Conservation (phyloP, 2,329 filamentous ascomycete genomes). For the Biscogniauxia mediterranea region DNA sequence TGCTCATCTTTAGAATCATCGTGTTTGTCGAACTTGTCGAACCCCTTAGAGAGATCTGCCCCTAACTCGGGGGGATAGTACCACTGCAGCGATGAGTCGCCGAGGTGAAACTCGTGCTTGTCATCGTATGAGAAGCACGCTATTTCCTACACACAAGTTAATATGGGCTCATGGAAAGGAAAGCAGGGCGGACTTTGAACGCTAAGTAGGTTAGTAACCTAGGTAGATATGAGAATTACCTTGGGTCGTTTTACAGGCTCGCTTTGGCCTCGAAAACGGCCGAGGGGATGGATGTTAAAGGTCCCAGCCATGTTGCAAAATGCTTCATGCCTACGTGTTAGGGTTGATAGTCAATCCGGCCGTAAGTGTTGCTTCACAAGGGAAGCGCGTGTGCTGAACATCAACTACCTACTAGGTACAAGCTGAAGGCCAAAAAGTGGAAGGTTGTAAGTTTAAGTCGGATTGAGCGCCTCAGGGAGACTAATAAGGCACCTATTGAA, state of each 20-base stretch:
- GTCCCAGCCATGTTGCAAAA: conserved; percentile 16
- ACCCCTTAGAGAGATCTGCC: conserved; percentile 75
- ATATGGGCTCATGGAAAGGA: background rate
- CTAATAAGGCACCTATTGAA: too few species aligned
- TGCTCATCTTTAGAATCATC: conserved; percentile 85
- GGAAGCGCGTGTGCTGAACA: background rate
- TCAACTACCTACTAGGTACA: background rate
- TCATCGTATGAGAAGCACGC: conserved; percentile 92
- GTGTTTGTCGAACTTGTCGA: conserved; percentile 77
- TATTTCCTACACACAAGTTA: conserved; percentile 64
- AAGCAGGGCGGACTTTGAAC: background rate
- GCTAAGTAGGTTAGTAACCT: too few species aligned
- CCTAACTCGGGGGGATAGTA: conserved; percentile 77
- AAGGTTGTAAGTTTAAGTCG: too few species aligned
- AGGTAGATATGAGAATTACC: conserved; percentile 40
- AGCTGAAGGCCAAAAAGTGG: too few species aligned
- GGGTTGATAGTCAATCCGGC: background rate
- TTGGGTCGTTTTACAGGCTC: conserved; percentile 73
- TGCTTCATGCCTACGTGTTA: background rate
- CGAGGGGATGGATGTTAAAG: conserved; percentile 69
- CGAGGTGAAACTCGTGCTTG: conserved; percentile 71
- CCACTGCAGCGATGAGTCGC: conserved; percentile 78
- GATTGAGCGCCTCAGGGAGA: too few species aligned
- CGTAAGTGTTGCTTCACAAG: background rate
- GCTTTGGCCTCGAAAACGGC: conserved; percentile 65